phyloP scores from a whole-genome alignment of 495 filamentous ascomycete genomes.

The Chaetomium tenue region DNA sequence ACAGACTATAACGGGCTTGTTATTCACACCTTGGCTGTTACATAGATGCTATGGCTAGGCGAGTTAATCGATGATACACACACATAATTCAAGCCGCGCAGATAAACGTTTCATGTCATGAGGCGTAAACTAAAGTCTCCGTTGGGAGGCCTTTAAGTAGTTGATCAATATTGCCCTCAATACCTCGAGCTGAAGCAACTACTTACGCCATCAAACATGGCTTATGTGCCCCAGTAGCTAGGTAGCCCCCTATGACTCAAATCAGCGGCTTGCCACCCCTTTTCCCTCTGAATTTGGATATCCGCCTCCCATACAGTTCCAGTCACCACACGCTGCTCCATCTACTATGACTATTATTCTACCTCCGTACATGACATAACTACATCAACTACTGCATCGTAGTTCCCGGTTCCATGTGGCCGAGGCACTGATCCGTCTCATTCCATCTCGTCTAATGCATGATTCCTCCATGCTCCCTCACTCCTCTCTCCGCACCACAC shows the following conservation, averaged over 20 bases:
- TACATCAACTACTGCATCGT: slow-evolving; percentile 2
- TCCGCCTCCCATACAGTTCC: background rate
- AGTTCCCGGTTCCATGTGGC: background rate
- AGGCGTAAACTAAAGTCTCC: no score
- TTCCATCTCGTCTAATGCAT: slow-evolving; percentile 10
- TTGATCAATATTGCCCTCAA: no score
- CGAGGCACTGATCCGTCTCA: background rate
- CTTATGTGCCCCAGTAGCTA: no score
- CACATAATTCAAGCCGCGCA: no score
- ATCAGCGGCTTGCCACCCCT: background rate
- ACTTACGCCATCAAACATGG: no score
- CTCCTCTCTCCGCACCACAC: background rate
- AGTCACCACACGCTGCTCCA: background rate
- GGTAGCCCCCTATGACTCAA: background rate
- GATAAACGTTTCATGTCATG: no score
- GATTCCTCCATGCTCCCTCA: background rate
- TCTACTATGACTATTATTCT: slow-evolving; percentile 12
- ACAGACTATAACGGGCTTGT: no score
- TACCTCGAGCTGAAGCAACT: no score
- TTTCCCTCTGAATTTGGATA: background rate
- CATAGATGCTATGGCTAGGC: no score
- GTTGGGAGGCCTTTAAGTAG: no score
- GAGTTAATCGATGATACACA: no score
- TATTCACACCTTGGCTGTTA: no score
- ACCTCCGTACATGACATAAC: slow-evolving; percentile 15